Base-by-base conservation (phyloP, 768 basidiomycete genomes). In the Boletus vermiculosoides region DNA sequence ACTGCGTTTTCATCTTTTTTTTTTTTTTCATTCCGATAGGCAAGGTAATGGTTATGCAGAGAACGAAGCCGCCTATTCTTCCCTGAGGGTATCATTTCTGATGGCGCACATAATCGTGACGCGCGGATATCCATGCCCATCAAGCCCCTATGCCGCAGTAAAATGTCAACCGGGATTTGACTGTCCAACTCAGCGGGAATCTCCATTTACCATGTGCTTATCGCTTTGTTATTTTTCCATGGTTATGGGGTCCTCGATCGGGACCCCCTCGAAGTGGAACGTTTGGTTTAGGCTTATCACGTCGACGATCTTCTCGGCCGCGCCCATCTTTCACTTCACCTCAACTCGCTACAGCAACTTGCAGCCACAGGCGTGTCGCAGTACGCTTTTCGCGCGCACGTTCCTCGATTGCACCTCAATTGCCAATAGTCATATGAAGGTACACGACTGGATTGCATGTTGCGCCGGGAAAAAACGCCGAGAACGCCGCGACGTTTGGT, bases 1-100 rank as follows among this genome's bases (percentile, higher is more conserved):
- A 57, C 47, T 8, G 15, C 37, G 18, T 23, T 36, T 58, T 65
- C 54, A 34, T 52, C n/a, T n/a, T n/a, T n/a, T n/a, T n/a, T n/a
- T n/a, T n/a, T n/a, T 30, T 34, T 23, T 33, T 37, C 5, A 7
- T 47, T 44, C 34, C 40, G 8, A 40, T 45, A 50, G 51, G 50
- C 39, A 44, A 23, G 45, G 47, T 7, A 16, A 20, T 20, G 18
- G 13, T 20, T 2, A 13, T 12, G 37, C 36, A 20, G 18, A 20
- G 37, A 28, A 30, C 23, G 49, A 50, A 18, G 16, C 23, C 3
- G 2, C 22, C 6, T n/a, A 20, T 40, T 22, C 28, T 48, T 47
- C 20, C 5, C n/a, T 33, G 52, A 41, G 44, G 28, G 42, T 30
- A 46, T 52, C 50, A 44, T 39, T 36, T 51, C 34, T 52, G 51